Conservation (phyloP, 1,284 basidiomycete species). For the Neolentinus lepideus region DNA sequence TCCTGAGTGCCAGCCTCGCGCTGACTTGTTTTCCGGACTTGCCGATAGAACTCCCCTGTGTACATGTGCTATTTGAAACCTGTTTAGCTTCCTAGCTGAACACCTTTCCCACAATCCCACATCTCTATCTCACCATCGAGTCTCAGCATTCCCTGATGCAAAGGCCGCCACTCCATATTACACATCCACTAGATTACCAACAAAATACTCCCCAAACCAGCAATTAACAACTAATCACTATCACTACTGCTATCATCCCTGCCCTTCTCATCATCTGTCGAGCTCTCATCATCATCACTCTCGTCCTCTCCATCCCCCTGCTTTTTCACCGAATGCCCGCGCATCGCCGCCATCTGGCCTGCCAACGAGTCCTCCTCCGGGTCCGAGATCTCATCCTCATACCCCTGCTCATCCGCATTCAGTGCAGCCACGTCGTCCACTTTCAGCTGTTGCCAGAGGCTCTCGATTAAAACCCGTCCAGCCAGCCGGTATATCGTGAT, state of each 20-base stretch:
- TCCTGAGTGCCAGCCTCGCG: no score
- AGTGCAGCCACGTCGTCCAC: constrained; percentile 69
- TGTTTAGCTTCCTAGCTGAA: no score
- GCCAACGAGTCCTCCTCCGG: constrained; percentile 94
- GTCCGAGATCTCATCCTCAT: constrained; percentile 91
- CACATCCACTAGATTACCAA: no score
- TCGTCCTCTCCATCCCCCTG: constrained; percentile 25
- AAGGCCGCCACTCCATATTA: no score
- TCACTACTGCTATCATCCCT: constrained; percentile 32
- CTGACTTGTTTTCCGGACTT: no score
- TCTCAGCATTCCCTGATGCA: no score
- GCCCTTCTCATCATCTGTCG: constrained; percentile 41
- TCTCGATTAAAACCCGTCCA: background rate
- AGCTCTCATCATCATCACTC: constrained; percentile 35
- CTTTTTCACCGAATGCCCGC: constrained; percentile 83
- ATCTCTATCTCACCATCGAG: no score
- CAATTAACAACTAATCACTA: constrained; percentile 24
- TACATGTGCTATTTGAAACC: no score
- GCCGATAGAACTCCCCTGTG: no score
- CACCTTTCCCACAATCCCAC: no score
- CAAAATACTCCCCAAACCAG: no score
- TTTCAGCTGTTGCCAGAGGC: constrained; percentile 49
- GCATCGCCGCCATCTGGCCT: constrained; percentile 98
- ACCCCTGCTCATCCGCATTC: constrained; percentile 49
- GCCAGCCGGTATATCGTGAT: background rate